Percentiles rank a stretch among this genome's conserved stretches.
phyloP scores from a whole-genome alignment of 768 basidiomycete genomes.

The Pleurotus giganteus region DNA sequence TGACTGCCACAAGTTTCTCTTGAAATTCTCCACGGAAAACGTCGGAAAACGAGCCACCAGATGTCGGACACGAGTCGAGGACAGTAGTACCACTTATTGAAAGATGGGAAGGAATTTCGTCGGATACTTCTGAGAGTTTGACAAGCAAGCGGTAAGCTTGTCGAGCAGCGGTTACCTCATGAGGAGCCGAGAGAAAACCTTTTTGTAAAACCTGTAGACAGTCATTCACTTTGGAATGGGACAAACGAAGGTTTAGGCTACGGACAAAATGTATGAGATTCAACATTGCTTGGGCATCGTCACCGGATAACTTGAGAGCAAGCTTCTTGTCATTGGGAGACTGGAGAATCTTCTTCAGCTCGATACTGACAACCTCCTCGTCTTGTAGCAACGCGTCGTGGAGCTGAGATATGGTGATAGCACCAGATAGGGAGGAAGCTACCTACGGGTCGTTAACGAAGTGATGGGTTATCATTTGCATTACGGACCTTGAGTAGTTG shows the following conservation, averaged over 20 bases:
- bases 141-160: background rate
- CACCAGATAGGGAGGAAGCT: background rate
- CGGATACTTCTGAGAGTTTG: background rate
- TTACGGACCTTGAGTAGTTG: background rate
- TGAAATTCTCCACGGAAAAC: background rate
- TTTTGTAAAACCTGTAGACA: background rate
- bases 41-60: constrained; percentile 1
- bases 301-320: background rate
- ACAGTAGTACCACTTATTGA: background rate
- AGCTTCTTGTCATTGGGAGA: background rate
- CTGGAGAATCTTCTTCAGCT: background rate
- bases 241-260: background rate
- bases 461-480: too few species aligned
- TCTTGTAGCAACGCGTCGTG: background rate
- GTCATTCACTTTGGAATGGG: background rate
- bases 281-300: constrained; percentile 5
- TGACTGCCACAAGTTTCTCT: background rate
- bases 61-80: background rate
- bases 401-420: background rate
- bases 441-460: too few species aligned
- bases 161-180: background rate
- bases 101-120: background rate
- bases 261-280: constrained; percentile 3
- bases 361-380: background rate
- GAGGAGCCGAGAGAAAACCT: background rate